phyloP scores from a whole-genome alignment of 2,329 filamentous ascomycete genomes.

The Neofusicoccum parvum region DNA sequence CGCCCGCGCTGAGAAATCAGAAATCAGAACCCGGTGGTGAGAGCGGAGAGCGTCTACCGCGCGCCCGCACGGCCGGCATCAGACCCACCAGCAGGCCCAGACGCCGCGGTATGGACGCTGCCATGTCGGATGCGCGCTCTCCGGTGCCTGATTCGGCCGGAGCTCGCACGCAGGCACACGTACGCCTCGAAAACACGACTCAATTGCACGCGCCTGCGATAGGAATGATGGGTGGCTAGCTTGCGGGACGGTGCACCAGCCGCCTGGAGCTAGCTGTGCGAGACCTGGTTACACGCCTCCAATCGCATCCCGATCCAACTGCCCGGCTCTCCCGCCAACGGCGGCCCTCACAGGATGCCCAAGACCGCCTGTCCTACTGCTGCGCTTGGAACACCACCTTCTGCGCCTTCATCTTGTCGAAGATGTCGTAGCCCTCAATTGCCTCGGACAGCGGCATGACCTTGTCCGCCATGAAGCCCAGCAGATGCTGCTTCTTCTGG shows the following conservation, averaged over 20 bases:
- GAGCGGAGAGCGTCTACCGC: slow-evolving; percentile 11
- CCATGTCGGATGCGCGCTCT: slow-evolving; percentile 8
- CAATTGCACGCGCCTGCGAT: not conserved
- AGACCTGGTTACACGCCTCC: slow-evolving; percentile 17
- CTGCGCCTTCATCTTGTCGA: slow-evolving; percentile 56
- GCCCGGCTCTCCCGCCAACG: slow-evolving; percentile 9
- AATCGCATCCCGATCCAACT: slow-evolving; percentile 15
- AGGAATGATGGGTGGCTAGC: not conserved
- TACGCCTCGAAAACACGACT: slow-evolving; percentile 9
- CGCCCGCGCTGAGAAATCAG: not conserved
- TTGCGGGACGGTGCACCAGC: slow-evolving; percentile 8
- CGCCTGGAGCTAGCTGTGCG: slow-evolving; percentile 5
- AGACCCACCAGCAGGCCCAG: slow-evolving; percentile 4
- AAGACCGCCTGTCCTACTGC: slow-evolving; percentile 29
- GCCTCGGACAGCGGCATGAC: slow-evolving; percentile 54
- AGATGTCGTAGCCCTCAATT: slow-evolving; percentile 55
- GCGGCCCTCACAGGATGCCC: slow-evolving; percentile 3
- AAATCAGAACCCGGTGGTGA: not conserved
- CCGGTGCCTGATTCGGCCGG: slow-evolving; percentile 8
- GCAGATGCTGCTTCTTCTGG: slow-evolving; percentile 52
- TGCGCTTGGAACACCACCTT: slow-evolving; percentile 55
- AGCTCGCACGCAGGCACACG: slow-evolving; percentile 1
- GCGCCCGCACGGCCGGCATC: slow-evolving; percentile 6
- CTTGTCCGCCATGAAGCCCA: slow-evolving; percentile 57
- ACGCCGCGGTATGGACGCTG: not conserved